Conservation (phyloP, 768 basidiomycete species). For the Chiua virens region DNA sequence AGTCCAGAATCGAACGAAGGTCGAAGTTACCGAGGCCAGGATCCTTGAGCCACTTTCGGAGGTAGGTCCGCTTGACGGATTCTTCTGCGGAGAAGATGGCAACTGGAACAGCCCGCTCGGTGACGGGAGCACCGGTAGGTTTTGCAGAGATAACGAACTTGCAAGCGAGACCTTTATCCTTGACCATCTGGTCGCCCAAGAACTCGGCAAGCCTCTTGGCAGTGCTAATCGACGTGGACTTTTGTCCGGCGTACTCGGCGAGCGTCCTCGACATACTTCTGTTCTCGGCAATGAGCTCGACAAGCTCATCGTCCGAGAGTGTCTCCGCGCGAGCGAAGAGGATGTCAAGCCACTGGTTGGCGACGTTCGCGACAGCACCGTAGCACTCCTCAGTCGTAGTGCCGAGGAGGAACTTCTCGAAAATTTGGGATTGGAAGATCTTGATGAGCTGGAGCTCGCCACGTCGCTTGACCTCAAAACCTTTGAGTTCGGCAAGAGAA, state of each 20-base stretch:
- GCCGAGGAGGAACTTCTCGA: constrained; percentile 95
- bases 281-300: constrained; percentile 98
- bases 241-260: constrained; percentile 94
- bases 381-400: constrained; percentile 95
- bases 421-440: constrained; percentile 98
- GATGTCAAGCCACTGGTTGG: constrained; percentile 97
- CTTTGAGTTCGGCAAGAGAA: constrained; percentile 95
- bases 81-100: constrained; percentile 98
- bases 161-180: constrained; percentile 98
- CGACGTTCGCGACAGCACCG: constrained; percentile 87
- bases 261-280: constrained; percentile 96
- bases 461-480: constrained; percentile 97
- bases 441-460: constrained; percentile 99
- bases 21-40: constrained; percentile 85
- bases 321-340: constrained; percentile 85
- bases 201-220: constrained; percentile 95
- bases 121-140: constrained; percentile 91
- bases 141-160: constrained; percentile 98
- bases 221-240: constrained; percentile 97
- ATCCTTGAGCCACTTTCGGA: constrained; percentile 97
- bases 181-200: constrained; percentile 97
- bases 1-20: constrained; percentile 91
- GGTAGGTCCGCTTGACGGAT: constrained; percentile 81
- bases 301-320: constrained; percentile 86
- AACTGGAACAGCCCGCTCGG: constrained; percentile 93